Evolutionary conservation across 345 rosid genomes (phyloP).

Genomic region (Sonneratia alba): DNA sequence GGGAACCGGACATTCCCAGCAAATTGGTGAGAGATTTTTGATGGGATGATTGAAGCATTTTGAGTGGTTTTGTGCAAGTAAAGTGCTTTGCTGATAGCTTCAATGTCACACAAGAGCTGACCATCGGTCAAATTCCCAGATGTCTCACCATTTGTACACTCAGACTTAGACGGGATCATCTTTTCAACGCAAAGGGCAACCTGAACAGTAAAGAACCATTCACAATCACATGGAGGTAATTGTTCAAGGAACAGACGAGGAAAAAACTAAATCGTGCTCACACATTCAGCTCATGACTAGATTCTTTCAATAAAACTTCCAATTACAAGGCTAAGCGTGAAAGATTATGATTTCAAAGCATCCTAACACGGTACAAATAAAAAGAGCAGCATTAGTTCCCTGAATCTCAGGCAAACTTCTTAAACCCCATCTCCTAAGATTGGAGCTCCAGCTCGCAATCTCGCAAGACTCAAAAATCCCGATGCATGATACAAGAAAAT

Average conservation of each 20-base stretch:
- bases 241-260: neutral
- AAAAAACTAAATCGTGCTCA: neutral
- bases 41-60: conserved; percentile 26
- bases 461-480: neutral
- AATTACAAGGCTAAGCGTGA: too few species aligned
- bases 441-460: neutral
- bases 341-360: neutral
- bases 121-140: conserved; percentile 30
- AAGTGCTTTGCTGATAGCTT: conserved; percentile 67
- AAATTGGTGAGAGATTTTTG: conserved; percentile 29
- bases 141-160: conserved; percentile 16
- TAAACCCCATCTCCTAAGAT: too few species aligned
- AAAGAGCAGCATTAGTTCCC: neutral
- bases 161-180: conserved; percentile 33
- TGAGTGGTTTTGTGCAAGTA: conserved; percentile 36
- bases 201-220: neutral
- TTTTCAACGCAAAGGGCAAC: conserved; percentile 16
- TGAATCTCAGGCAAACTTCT: neutral
- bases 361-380: neutral
- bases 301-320: too few species aligned
- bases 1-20: conserved; percentile 24
- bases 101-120: conserved; percentile 61
- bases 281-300: neutral
- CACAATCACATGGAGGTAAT: neutral
- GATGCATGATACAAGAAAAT: neutral